Base-by-base conservation (phyloP, 2,329 filamentous ascomycete genomes). In the Ilyonectria sp. region DNA sequence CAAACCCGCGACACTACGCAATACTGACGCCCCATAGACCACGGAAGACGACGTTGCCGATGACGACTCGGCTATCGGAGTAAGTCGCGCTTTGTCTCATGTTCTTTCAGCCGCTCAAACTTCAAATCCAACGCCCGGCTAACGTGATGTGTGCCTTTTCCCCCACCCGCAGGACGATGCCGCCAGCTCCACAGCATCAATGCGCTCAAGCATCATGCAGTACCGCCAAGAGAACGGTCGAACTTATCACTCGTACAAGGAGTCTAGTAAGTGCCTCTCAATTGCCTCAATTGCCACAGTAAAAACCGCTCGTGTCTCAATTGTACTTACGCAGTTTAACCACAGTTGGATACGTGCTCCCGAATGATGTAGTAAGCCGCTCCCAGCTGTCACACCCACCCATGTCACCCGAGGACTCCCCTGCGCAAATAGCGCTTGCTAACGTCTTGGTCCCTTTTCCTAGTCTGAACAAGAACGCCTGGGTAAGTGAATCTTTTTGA, bases 141-240 rank as follows among this genome's bases (percentile, higher is more conserved):
- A 43, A 54, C 33, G 11, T 35, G 40, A 19, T 47, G n/a, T 44
- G 29, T 5, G 9, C 57, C 15, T 26, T 55, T n/a, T 40, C 70
- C 60, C 33, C 61, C 47, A 40, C 26, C 15, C 44, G 19, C 49
- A 77, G 74, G 75, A 75, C 6, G 74, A 76, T 31, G 68, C 60
- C n/a, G 69, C 69, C 11, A 75, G 74, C 40, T 78, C 78, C 49
- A 79, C 78, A 0, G 73, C 71, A 0, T 81, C 79, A 3, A 71
- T 81, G n/a, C 69, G 73, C 17, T 80, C 80, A 1, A 83, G 79
- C 62, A 80, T 84, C 47, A 65, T 77, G 43, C 69, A 76, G 6
- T 80, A 79, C 69, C 78, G 80, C 6, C 72, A 77, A 10, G 81
- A 83, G 58, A 80, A 82, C 65, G 81, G 81, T 2, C 71, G 82